Conservation (phyloP, 2,329 filamentous ascomycete genomes). For the Boeremia exigua region DNA sequence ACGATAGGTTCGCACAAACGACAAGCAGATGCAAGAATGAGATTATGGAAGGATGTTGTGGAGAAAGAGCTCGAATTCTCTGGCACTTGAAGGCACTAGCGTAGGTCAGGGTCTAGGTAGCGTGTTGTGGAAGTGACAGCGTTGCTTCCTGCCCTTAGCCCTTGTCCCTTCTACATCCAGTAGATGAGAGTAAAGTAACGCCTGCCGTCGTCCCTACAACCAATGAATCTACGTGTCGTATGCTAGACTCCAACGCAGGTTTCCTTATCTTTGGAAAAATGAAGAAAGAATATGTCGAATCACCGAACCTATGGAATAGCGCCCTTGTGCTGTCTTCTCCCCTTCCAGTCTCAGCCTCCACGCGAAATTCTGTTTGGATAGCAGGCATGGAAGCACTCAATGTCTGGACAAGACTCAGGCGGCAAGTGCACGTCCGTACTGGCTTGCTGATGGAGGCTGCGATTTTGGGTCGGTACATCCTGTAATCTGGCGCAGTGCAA, state of each 20-base stretch:
- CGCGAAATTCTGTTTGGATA: neutral
- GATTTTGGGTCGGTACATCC: conserved; percentile 22
- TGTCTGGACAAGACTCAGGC: neutral
- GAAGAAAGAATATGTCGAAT: neutral
- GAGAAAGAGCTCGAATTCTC: neutral
- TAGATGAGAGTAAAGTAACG: neutral
- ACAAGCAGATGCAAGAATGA: neutral
- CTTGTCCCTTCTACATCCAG: neutral
- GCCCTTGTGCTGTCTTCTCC: neutral
- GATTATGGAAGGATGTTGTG: neutral
- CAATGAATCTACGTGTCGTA: neutral
- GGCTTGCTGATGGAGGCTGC: conserved; percentile 34
- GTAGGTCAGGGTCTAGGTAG: conserved; percentile 1
- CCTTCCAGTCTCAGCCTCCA: neutral
- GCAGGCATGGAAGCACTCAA: neutral
- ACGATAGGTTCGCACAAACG: neutral
- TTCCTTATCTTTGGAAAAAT: neutral
- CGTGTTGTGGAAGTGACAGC: neutral
- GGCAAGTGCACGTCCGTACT: conserved; percentile 21
- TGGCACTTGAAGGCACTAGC: neutral
- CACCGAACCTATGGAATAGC: neutral
- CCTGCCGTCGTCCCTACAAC: neutral
- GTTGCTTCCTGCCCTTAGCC: neutral
- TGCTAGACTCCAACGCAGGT: conserved; percentile 3
- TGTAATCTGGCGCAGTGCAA: conserved; percentile 35